These are phyloP conservation scores for Noccaea bulbosa DNA, from an alignment of 345 rosid genomes.

Conservation along the genomic window DNA sequence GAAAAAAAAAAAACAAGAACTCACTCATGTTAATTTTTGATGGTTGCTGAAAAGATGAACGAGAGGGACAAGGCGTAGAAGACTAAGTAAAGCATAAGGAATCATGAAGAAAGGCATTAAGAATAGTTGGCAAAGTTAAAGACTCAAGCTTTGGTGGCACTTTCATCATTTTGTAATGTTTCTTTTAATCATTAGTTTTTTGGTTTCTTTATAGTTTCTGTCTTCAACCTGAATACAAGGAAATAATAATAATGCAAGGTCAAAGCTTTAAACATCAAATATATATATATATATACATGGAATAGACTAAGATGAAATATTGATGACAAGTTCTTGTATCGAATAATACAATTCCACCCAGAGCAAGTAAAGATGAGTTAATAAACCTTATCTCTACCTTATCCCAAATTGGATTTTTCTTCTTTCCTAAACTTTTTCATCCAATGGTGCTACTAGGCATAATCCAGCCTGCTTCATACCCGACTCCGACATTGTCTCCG, in stretches of 20 bases:
- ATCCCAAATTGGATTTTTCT: background rate
- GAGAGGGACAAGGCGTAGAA: slow-evolving; percentile 13
- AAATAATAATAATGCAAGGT: background rate
- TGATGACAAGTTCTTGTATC: slow-evolving; percentile 36
- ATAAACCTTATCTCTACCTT: slow-evolving; percentile 37
- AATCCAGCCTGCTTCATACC: slow-evolving; percentile 71
- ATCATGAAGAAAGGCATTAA: slow-evolving; percentile 37
- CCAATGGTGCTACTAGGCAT: slow-evolving; percentile 55
- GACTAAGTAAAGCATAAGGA: slow-evolving; percentile 38
- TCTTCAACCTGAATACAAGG: slow-evolving; percentile 15
- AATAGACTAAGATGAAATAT: slow-evolving; percentile 25
- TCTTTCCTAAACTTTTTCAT: slow-evolving; percentile 30
- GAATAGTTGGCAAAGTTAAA: slow-evolving; percentile 32
- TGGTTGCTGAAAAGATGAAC: slow-evolving; percentile 3
- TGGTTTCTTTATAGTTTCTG: slow-evolving; percentile 6
- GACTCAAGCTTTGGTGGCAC: slow-evolving; percentile 35
- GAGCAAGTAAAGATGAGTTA: slow-evolving; percentile 29
- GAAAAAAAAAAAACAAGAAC: background rate
- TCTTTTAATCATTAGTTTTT: background rate
- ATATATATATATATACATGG: slow-evolving; percentile 31
- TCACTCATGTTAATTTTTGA: slow-evolving; percentile 18
- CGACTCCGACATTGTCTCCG: slow-evolving; percentile 57
- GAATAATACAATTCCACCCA: slow-evolving; percentile 35
- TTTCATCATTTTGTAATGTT: slow-evolving; percentile 34
- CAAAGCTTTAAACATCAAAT: slow-evolving; percentile 33